Conservation (phyloP, 2,329 filamentous ascomycete species). For the Penicillium sp. region DNA sequence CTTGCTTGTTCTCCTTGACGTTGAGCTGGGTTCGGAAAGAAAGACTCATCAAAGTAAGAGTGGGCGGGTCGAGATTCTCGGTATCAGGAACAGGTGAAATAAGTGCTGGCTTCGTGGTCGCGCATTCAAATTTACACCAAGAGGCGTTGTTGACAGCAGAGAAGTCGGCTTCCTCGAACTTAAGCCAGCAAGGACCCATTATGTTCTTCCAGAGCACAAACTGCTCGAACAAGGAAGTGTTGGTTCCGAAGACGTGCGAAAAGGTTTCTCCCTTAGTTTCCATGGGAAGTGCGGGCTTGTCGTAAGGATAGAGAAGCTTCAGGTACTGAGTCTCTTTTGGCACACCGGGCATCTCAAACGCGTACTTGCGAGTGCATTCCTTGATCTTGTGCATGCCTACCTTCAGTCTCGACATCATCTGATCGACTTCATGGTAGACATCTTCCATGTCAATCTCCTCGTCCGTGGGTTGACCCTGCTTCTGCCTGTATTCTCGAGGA, state of each 20-base stretch:
- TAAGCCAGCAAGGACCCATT: conserved; percentile 98
- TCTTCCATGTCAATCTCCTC: conserved; percentile 86
- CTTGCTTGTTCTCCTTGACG: conserved; percentile 91
- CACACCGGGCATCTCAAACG: conserved; percentile 86
- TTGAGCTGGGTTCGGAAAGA: conserved; percentile 88
- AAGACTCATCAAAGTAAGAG: conserved; percentile 94
- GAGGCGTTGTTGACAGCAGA: conserved; percentile 86
- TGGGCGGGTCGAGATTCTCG: conserved; percentile 81
- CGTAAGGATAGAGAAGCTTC: conserved; percentile 95
- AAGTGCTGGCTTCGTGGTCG: conserved; percentile 76
- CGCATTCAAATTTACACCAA: conserved; percentile 93
- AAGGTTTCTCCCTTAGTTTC: conserved; percentile 83
- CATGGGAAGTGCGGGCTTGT: conserved; percentile 74
- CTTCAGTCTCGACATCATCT: conserved; percentile 82
- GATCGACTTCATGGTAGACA: conserved; percentile 87
- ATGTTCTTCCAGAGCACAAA: conserved; percentile 99
- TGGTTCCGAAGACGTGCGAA: conserved; percentile 90
- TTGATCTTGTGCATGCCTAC: conserved; percentile 95
- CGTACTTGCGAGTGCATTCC: conserved; percentile 85
- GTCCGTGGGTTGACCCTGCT: conserved; percentile 68
- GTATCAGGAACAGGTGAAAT: conserved; percentile 75
- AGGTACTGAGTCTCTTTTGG: conserved; percentile 90
- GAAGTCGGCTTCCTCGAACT: conserved; percentile 85
- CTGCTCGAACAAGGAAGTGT: conserved; percentile 93
- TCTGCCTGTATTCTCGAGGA: conserved; percentile 69